Conservation (phyloP, 305 asterid genomes). For the Rubia occidens region DNA sequence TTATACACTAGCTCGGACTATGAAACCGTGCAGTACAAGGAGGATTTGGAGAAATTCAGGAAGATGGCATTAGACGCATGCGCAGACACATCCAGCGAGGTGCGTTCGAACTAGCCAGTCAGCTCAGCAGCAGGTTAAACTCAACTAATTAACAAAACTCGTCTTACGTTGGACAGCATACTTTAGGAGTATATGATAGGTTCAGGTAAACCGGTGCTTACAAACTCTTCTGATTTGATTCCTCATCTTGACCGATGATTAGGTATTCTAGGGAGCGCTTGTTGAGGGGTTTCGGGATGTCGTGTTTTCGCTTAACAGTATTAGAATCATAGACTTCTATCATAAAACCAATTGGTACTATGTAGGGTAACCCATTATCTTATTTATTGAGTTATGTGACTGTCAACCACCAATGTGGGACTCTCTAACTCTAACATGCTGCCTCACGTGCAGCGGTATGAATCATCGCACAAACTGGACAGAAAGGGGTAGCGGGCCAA, state of each 20-base stretch:
- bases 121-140: slow-evolving; percentile 19
- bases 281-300: background rate
- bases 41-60: slow-evolving; percentile 66
- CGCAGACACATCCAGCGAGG: slow-evolving; percentile 41
- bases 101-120: slow-evolving; percentile 50
- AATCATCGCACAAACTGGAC: too few species aligned
- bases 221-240: background rate
- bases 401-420: too few species aligned
- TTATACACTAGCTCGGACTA: slow-evolving; percentile 54
- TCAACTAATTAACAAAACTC: background rate
- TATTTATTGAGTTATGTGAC: too few species aligned
- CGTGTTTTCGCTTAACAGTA: background rate
- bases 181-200: background rate
- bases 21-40: slow-evolving; percentile 61
- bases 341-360: too few species aligned
- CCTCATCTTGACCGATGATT: background rate
- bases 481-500: too few species aligned
- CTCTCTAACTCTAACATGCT: too few species aligned
- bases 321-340: too few species aligned
- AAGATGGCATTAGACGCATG: slow-evolving; percentile 73
- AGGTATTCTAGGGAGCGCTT: background rate
- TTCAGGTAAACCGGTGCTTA: background rate
- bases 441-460: too few species aligned
- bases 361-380: too few species aligned
- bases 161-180: too few species aligned